Base-by-base conservation (phyloP, 495 filamentous ascomycete species). In the Ascodesmis nigricans region DNA sequence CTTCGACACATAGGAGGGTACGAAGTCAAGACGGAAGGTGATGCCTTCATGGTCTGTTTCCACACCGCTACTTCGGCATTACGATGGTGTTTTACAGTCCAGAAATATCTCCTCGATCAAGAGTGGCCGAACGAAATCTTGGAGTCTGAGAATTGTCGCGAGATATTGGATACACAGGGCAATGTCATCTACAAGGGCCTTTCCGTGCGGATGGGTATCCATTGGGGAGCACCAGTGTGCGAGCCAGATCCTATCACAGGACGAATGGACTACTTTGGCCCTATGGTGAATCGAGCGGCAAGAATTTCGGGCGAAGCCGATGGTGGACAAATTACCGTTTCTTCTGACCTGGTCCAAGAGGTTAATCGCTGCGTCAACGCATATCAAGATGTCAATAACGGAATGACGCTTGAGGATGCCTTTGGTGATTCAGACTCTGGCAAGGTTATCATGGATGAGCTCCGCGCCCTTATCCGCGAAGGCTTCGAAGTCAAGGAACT, bases 41-140 rank as follows among this genome's bases (percentile, higher is more conserved):
- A 99, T 57, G 87, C 90, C 23, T 99, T 99, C 54, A 93, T 99
- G 82, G 87, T 99, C 10, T 87, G 81, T 21, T 99, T 99, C 55
- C 75, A 80, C 3, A 93, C 90, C 1, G 80, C 81, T 1, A 95
- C 87, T 0, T 78, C 81, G 5, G 83, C 87, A 3, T 59, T 99
- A 24, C 63, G 93, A 15, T 99, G 87, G 87, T 83, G 73, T 41
- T 95, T 99, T 56, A 75, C 81, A 34, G 83, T 92, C 31, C 87
- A 99, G 53, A 72, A 64, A 31, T 67, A 74, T 38, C 67, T 99
- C 3, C 65, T 99, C 0, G 74, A 83, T 41, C 78, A 82, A 13
- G 64, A 74, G 47, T 99, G 87, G 87, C 87, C 87, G 7, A 67
- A 75, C 17, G 90, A 99, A 55, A 78, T 99, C 37, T 60, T 93